Evolutionary conservation across 805 yeast species (phyloP), one percentile per base, ranked within the genome.

Genomic region (Vanderwaltozyma tropicalis): DNA sequence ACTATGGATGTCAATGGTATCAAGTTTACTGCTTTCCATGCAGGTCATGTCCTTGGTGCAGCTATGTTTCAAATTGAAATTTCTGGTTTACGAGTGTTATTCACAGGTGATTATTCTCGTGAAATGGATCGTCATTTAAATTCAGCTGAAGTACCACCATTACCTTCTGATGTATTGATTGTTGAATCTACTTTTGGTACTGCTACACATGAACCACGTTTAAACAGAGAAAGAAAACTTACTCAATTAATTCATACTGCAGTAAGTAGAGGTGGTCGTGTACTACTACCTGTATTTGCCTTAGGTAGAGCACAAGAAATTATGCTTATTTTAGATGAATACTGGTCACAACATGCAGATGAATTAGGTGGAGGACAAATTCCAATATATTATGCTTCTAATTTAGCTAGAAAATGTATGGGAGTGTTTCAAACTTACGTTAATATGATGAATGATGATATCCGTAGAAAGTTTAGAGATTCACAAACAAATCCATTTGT

Each of bases 21-120:
- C 40, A 71, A 92, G 53, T 89, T 92, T 65, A 92, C 98, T 1
- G 98, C 98, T 1, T 92, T 81, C 59, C 99, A 89, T 63, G 99
- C 99, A 7, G 99, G 99, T n/a, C 99, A 92, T 69, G 99, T 92
- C 11, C 67, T 92, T 31, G 99, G 99, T 39, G 97, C 98, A 10
- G 96, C 97, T 11, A 92, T 92, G 97, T 92, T 80, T 59, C 78
- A 92, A 47, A 75, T 92, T 34, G 99, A 92, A 59, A 81, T 92
- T 50, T 96, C 95, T 15, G 96, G 96, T 0, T 64, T 89, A 41
- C 83, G 85, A 47, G 70, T 86, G 0, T 60, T 92, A 36, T 92
- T 89, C 57, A 92, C 99, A 0, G 99, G 99, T 40, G 99, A 92
- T 60, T 92, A 85, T 55, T 89, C 97, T 3, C 71, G 99, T 52